A percentile compares a stretch with the other conserved stretches of the same genome.
Conservation (phyloP, 495 filamentous ascomycete species). For the Penicillium ochrochloron region DNA sequence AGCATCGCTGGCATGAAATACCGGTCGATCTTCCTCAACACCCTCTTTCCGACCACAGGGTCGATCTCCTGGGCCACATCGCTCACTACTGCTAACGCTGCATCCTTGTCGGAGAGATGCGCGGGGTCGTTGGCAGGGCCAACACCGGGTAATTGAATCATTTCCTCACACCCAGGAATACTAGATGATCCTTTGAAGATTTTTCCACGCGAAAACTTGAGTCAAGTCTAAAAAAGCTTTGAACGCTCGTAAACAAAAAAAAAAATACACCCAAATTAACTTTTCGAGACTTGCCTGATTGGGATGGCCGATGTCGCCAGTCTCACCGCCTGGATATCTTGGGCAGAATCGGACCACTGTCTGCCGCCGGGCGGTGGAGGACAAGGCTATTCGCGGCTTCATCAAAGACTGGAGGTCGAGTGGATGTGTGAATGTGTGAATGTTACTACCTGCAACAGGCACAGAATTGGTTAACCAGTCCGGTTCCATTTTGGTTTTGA, state of each 20-base stretch:
- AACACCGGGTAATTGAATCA: conserved; percentile 31
- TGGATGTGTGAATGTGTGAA: too few species aligned
- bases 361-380: conserved; percentile 2
- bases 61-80: conserved; percentile 58
- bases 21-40: conserved; percentile 70
- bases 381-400: not conserved
- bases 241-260: not conserved
- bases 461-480: too few species aligned
- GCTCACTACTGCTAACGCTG: conserved; percentile 53
- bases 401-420: not conserved
- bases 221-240: not conserved
- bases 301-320: conserved; percentile 27
- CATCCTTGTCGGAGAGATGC: conserved; percentile 47
- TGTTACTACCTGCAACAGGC: too few species aligned
- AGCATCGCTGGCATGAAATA: conserved; percentile 75
- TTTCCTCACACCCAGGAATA: conserved; percentile 2
- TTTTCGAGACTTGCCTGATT: conserved; percentile 28
- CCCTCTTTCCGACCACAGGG: conserved; percentile 54
- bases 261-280: conserved; percentile 14
- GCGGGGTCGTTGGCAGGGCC: conserved; percentile 19
- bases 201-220: not conserved
- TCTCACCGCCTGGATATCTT: conserved; percentile 14
- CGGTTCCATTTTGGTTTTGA: too few species aligned
- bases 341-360: conserved; percentile 6
- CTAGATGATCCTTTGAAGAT: not conserved